Evolutionary conservation across 257 asterid species (phyloP).

Genomic region (Solanum okadae): DNA sequence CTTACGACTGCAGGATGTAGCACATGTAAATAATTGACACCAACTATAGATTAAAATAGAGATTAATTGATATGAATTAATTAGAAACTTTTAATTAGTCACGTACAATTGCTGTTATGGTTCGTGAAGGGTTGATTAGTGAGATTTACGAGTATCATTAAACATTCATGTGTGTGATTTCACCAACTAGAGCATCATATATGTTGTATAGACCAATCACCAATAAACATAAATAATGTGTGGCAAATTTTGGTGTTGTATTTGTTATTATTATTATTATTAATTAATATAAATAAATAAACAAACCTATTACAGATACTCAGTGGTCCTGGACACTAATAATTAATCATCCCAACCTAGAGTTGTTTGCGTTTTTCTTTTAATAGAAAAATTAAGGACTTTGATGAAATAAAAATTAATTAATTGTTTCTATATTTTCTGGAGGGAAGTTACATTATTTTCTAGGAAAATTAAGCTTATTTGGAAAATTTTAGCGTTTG

Average conservation of each 20-base stretch:
- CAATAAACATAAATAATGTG: background rate
- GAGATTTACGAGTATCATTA: background rate
- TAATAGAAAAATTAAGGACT: background rate
- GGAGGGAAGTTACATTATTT: background rate
- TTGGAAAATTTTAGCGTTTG: background rate
- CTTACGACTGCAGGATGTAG: background rate
- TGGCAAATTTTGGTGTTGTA: background rate
- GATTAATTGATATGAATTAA: background rate
- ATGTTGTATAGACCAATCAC: background rate
- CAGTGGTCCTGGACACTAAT: background rate
- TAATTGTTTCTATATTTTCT: background rate
- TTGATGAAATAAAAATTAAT: background rate
- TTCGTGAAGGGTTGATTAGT: background rate
- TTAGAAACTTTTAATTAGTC: background rate
- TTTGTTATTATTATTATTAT: background rate
- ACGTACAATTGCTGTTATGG: background rate
- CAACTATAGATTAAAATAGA: background rate
- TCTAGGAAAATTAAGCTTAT: background rate
- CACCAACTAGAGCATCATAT: background rate
- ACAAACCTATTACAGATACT: background rate
- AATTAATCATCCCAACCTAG: background rate
- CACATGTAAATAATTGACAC: background rate
- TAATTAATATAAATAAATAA: background rate
- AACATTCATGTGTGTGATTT: background rate
- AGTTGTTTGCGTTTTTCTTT: background rate